Percentiles rank a stretch among this genome's conserved stretches.
Conservation (phyloP, 768 basidiomycete species). For the Porpolomopsis calyptriformis region DNA sequence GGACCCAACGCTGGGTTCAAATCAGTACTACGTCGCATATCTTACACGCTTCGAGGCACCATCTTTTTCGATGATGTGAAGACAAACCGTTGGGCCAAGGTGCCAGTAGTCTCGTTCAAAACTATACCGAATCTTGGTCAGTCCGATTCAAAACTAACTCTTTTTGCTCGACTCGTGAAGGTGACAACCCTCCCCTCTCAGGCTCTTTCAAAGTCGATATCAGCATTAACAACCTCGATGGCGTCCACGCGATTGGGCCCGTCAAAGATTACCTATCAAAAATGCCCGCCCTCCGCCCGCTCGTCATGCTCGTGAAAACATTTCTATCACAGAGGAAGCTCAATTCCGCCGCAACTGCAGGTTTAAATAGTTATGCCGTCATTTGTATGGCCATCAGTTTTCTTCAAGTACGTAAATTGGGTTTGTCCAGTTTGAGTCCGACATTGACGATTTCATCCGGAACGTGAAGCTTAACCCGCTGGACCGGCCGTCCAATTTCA, state of each 20-base stretch:
- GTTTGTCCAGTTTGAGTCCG: not conserved
- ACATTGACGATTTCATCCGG: not conserved
- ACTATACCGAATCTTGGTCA: constrained; percentile 32
- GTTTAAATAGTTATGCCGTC: constrained; percentile 57
- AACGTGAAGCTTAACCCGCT: constrained; percentile 42
- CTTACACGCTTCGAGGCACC: constrained; percentile 32
- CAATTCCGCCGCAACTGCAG: constrained; percentile 53
- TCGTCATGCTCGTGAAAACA: constrained; percentile 53
- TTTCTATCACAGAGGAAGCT: constrained; percentile 47
- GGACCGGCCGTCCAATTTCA: constrained; percentile 35
- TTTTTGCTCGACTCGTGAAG: not conserved
- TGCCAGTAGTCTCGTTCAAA: constrained; percentile 55
- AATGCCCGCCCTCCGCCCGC: constrained; percentile 47
- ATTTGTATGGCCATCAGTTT: constrained; percentile 58
- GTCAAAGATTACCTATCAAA: constrained; percentile 42
- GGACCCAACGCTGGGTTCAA: constrained; percentile 20
- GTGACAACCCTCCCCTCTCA: constrained; percentile 17
- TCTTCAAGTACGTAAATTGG: constrained; percentile 58
- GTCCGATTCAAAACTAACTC: constrained; percentile 1
- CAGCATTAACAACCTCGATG: constrained; percentile 52
- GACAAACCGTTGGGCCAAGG: constrained; percentile 25
- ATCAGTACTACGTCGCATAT: constrained; percentile 41
- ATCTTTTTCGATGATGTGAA: constrained; percentile 30
- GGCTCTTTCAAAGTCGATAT: constrained; percentile 56
- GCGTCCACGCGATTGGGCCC: constrained; percentile 38